Evolutionary conservation across 768 basidiomycete genomes (phyloP).

Genomic region (Tulasnella sp.): DNA sequence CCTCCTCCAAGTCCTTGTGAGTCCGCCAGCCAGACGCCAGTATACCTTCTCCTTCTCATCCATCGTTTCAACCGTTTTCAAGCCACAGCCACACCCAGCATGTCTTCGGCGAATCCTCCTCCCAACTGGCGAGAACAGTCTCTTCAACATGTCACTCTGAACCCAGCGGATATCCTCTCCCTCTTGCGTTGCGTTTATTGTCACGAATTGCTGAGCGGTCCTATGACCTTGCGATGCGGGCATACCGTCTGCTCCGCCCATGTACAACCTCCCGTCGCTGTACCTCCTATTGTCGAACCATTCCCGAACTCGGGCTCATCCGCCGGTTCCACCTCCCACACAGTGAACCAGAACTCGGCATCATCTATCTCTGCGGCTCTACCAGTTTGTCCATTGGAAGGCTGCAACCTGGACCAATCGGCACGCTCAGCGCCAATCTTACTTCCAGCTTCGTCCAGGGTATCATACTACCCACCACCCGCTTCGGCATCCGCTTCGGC

Average conservation of each 20-base stretch:
- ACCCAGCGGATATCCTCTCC: slow-evolving; percentile 24
- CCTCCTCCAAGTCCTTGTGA: too few species aligned
- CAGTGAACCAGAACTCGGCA: slow-evolving; percentile 28
- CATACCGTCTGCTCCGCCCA: slow-evolving; percentile 70
- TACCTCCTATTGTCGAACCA: slow-evolving; percentile 15
- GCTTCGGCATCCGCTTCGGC: neutral
- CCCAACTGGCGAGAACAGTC: too few species aligned
- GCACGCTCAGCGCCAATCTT: slow-evolving; percentile 10
- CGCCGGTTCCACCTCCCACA: slow-evolving; percentile 30
- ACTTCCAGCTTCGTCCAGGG: neutral
- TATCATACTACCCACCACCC: slow-evolving; percentile 12
- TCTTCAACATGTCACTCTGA: neutral
- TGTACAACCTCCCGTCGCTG: slow-evolving; percentile 23
- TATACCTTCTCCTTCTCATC: too few species aligned
- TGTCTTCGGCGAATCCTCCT: too few species aligned
- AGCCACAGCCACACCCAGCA: too few species aligned
- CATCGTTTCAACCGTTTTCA: too few species aligned
- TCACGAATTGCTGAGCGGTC: slow-evolving; percentile 32
- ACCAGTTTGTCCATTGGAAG: slow-evolving; percentile 26
- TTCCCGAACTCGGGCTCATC: slow-evolving; percentile 21
- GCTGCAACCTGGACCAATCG: slow-evolving; percentile 24
- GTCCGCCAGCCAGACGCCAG: too few species aligned
- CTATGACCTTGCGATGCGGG: slow-evolving; percentile 64
- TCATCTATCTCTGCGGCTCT: slow-evolving; percentile 21
- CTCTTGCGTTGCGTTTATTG: slow-evolving; percentile 51